phyloP scores from a whole-genome alignment of 257 asterid species.

The Hygrophila difformis region DNA sequence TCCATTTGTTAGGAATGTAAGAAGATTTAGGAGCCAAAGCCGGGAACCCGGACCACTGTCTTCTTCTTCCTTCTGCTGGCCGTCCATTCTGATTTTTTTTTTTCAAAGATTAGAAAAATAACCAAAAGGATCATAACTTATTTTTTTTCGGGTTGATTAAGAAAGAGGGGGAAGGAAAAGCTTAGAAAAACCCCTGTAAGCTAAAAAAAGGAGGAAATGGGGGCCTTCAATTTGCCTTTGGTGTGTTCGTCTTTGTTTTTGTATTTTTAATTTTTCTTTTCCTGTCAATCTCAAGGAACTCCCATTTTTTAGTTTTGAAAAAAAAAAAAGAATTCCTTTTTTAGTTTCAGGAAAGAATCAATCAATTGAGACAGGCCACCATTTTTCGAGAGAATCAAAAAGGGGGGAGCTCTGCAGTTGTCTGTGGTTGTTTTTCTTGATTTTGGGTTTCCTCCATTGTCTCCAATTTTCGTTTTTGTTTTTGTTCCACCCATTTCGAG shows the following conservation, averaged over 20 bases:
- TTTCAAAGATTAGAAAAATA: neutral
- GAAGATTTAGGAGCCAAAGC: conserved; percentile 50
- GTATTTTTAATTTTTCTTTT: conserved; percentile 25
- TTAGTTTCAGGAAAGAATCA: conserved; percentile 7
- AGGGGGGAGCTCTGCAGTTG: conserved; percentile 6
- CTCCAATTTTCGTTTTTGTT: neutral
- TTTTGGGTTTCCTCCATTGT: conserved; percentile 12
- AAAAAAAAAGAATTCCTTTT: conserved; percentile 4
- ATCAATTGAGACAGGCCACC: conserved; percentile 6
- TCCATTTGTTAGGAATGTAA: conserved; percentile 60
- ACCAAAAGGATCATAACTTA: no score
- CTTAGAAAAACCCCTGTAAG: no score
- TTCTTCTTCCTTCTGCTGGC: conserved; percentile 23
- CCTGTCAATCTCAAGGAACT: conserved; percentile 24
- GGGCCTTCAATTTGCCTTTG: no score
- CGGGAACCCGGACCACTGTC: conserved; percentile 33
- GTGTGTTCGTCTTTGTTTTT: conserved; percentile 8
- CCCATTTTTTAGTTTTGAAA: conserved; percentile 11
- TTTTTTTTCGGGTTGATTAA: no score
- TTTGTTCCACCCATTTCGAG: no score
- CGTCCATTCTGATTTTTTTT: conserved; percentile 18
- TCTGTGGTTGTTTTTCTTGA: conserved; percentile 8
- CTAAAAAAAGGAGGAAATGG: no score
- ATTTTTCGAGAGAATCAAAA: conserved; percentile 2
- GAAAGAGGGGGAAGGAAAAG: no score